phyloP scores from a whole-genome alignment of 257 asterid species.

The Asclepias syriaca region DNA sequence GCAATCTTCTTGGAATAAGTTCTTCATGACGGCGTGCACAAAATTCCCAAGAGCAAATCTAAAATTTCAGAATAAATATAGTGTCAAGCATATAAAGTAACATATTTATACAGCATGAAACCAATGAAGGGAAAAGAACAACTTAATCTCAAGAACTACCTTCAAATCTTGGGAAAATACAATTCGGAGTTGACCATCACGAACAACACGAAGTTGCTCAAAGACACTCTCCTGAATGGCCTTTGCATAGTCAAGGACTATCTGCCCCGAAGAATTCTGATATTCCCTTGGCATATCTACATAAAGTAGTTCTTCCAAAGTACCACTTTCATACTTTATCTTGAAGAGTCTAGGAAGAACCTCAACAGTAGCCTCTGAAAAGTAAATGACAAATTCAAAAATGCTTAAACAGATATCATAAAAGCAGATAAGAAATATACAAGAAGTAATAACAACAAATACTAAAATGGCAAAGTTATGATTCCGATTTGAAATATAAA shows the following conservation, averaged over 20 bases:
- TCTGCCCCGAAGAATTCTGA: conserved; percentile 87
- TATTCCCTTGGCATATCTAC: conserved; percentile 95
- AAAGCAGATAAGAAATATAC: background rate
- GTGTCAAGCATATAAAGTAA: conserved; percentile 14
- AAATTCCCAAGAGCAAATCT: conserved; percentile 98
- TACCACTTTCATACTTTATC: conserved; percentile 90
- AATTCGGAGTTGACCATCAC: conserved; percentile 97
- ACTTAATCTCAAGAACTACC: conserved; percentile 35
- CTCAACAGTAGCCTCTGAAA: conserved; percentile 92
- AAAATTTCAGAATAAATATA: conserved; percentile 13
- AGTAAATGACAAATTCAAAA: conserved; percentile 3
- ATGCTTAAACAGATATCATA: background rate
- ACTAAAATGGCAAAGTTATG: background rate
- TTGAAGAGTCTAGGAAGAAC: conserved; percentile 88
- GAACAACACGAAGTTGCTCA: conserved; percentile 95
- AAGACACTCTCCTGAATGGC: conserved; percentile 96
- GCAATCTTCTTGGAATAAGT: conserved; percentile 81
- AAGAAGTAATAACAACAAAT: background rate
- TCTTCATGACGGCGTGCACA: conserved; percentile 99
- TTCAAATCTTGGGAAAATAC: conserved; percentile 87
- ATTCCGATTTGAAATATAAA: background rate
- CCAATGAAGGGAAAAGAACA: conserved; percentile 4
- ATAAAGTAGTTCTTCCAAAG: conserved; percentile 84
- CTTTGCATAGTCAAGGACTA: conserved; percentile 88
- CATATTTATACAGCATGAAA: background rate